A percentile compares a stretch with the other conserved stretches of the same genome.
Conservation (phyloP, 2,329 filamentous ascomycete genomes). For the Neodidymelliopsis sp. region DNA sequence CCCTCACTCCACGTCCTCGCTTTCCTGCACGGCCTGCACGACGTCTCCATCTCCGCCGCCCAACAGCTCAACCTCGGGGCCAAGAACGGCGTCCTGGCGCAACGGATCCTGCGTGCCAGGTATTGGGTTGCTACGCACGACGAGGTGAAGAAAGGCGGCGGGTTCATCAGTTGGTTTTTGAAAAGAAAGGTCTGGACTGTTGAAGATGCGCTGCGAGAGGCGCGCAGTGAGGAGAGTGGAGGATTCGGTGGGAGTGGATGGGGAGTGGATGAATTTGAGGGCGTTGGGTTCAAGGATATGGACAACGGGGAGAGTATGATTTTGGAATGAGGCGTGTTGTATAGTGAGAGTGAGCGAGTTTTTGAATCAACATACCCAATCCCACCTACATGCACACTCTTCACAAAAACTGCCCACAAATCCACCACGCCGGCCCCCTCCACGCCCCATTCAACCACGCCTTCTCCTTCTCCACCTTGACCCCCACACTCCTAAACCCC, state of each 20-base stretch:
- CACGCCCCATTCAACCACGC: conserved; percentile 36
- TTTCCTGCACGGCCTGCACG: conserved; percentile 70
- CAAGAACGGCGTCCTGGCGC: conserved; percentile 66
- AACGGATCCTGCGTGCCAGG: conserved; percentile 59
- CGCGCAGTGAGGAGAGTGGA: conserved; percentile 54
- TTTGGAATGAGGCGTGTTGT: conserved; percentile 51
- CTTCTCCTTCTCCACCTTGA: conserved; percentile 26
- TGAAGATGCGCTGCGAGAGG: conserved; percentile 58
- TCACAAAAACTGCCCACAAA: conserved; percentile 8
- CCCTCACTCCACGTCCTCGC: conserved; percentile 63
- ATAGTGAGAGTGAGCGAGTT: too few species aligned
- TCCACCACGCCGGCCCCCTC: conserved; percentile 23
- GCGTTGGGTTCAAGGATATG: conserved; percentile 60
- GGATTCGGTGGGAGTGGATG: conserved; percentile 24
- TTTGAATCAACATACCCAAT: too few species aligned
- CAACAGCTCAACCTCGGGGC: conserved; percentile 71
- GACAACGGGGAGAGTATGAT: conserved; percentile 64
- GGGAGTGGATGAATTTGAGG: conserved; percentile 47
- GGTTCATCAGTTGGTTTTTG: conserved; percentile 62
- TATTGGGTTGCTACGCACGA: conserved; percentile 74
- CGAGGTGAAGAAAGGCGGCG: conserved; percentile 67
- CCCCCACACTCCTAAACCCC: conserved; percentile 34
- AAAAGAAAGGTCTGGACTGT: conserved; percentile 52
- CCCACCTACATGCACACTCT: too few species aligned
- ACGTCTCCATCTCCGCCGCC: conserved; percentile 59